Evolutionary conservation across 257 asterid species (phyloP), one percentile per base, ranked within the genome.

Genomic region (Striga asiatica): DNA sequence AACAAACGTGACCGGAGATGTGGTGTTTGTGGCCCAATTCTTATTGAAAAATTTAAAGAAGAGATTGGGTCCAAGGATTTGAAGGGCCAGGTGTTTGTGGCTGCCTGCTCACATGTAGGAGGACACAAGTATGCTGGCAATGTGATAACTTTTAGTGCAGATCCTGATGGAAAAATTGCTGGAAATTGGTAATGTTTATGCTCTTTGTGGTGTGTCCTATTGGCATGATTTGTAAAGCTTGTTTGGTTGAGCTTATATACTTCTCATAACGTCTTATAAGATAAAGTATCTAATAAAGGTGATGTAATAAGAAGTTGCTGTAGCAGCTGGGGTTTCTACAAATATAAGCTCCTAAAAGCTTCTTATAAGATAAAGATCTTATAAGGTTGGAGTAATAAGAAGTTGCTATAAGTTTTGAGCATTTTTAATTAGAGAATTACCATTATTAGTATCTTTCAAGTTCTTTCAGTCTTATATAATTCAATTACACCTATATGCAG

Each of bases 91-190:
- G 80, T 92, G 20, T 60, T 29, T 64, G 97, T 88, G 60, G 63
- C 83, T 73, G 94, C 94, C 66, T 92, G 95, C 74, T 92, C 95
- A 2, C 99, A 92, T 77, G 56, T 92, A 17, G 99, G 99, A 46
- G 99, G 97, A 39, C 97, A 92, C 71, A 92, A 92, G 76, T 88
- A 92, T 71, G 99, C 99, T 25, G 99, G 99, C 62, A 92, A 88
- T 25, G 81, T 78, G 61, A 88, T 92, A 51, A 79, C 72, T 56
- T 92, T 84, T 73, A 72, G 87, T 66, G 76, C 84, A 16, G 88
- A 61, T 53, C 31, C 82, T 34, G 80, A 76, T 62, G 95, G 92
- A 62, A 77, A 79, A 63, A 66, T 78, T 71, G 72, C 62, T 70
- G 97, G 97, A 37, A 84, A 92, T 56, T 92, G 99, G 99, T 92